Evolutionary conservation across 2,329 filamentous ascomycete species (phyloP).

Genomic region (Colletotrichum shisoi): DNA sequence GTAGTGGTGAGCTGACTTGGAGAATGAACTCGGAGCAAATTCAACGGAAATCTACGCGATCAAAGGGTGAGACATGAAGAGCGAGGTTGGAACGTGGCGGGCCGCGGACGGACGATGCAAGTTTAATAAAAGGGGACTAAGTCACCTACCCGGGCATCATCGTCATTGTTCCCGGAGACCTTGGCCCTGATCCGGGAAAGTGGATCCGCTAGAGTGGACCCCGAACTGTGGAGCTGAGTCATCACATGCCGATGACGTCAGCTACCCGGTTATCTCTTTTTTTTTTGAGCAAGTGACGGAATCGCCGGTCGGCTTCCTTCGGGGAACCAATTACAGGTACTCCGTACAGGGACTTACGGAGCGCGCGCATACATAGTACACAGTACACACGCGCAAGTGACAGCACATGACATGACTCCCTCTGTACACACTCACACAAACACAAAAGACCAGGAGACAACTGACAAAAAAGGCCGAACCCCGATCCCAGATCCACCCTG

Average conservation of each 20-base stretch:
- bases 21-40: too few species aligned
- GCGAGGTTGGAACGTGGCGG: neutral
- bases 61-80: too few species aligned
- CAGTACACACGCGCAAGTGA: neutral
- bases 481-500: neutral
- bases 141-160: neutral
- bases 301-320: conserved; percentile 25
- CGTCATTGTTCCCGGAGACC: conserved; percentile 19
- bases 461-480: conserved; percentile 1
- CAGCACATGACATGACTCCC: neutral
- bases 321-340: neutral
- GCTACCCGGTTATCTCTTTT: conserved; percentile 11
- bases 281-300: conserved; percentile 13
- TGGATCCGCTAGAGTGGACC: neutral
- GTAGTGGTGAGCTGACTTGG: too few species aligned
- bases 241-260: conserved; percentile 27
- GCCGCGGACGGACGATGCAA: too few species aligned
- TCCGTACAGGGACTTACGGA: neutral
- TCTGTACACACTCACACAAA: too few species aligned
- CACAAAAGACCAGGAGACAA: neutral
- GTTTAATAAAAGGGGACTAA: conserved; percentile 8
- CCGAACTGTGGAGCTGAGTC: conserved; percentile 21
- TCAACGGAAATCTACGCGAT: too few species aligned
- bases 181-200: neutral
- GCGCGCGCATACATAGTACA: too few species aligned